Evolutionary conservation across 139 green algal genomes (phyloP), one percentile per base, ranked within the genome.

Genomic region (Chlamydomonas sp.): DNA sequence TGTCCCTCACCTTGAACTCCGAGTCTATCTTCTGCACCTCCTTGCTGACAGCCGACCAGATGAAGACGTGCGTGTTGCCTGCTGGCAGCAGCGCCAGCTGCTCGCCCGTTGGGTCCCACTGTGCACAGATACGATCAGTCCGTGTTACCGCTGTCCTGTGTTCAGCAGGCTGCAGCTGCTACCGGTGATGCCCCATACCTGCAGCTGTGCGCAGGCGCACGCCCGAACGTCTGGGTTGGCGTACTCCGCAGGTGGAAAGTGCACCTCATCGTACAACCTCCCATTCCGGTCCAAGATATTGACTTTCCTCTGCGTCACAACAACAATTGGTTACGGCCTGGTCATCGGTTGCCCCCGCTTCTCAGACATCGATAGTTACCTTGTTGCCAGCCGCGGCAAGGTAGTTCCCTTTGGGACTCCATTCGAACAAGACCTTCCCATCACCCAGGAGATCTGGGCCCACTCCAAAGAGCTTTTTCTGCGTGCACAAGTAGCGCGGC

Each of bases 21-120:
- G 93, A 94, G 59, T 97, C 95, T 15, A 96, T 92, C 76, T 92
- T 93, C 64, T 94, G 89, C 63, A 95, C 69, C 17, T 96, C 95
- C 63, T 91, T 92, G 31, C 72, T 96, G 3, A 85, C 83, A 2
- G 92, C 79, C 12, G 77, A 90, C 93, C 94, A 97, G 2, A 96
- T 91, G 71, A 94, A 94, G 49, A 94, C 90, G 85, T 93, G 92
- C 16, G 88, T 92, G 77, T 93, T 94, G 5, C 94, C 93, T 0
- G 87, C 83, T 5, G 93, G 93, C 79, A 96, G 87, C n/a, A 95
- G 92, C 17, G 95, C 95, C 66, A 96, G 90, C 87, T 94, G 89
- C 64, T 95, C 92, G 4, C 93, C 92, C 0, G 86, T 77, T 0
- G 94, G 77, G 85, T 97, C 93, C 95, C 95, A 97, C 94, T 95